These are phyloP conservation scores for Ophiognomonia clavigignenti-juglandacearum DNA, from an alignment of 2,329 filamentous ascomycete genomes.

Conservation along the genomic window DNA sequence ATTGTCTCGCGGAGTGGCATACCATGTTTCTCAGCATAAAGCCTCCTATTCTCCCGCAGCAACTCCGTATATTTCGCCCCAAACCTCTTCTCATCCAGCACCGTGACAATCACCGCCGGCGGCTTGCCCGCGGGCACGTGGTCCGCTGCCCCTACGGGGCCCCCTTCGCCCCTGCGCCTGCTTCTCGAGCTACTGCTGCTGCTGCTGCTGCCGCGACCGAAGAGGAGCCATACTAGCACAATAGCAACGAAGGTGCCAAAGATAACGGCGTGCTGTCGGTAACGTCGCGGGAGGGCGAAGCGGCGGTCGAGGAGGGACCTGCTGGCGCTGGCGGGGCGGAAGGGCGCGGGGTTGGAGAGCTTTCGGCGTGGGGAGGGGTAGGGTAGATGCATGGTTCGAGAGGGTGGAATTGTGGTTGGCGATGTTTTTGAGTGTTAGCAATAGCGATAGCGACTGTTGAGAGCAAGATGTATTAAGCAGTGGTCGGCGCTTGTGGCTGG, in stretches of 20 bases:
- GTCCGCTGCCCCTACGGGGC: conserved; percentile 10
- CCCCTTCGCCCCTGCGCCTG: too few species aligned
- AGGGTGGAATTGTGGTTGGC: too few species aligned
- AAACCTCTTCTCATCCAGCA: conserved; percentile 64
- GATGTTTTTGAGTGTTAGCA: too few species aligned
- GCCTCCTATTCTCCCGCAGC: conserved; percentile 75
- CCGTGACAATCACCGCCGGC: conserved; percentile 75
- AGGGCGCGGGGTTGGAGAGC: conserved; percentile 70
- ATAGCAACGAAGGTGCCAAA: conserved; percentile 51
- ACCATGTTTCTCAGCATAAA: conserved; percentile 87
- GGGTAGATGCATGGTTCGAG: conserved; percentile 84
- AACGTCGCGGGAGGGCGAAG: conserved; percentile 40
- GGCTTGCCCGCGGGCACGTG: conserved; percentile 48
- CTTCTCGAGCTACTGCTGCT: conserved; percentile 17
- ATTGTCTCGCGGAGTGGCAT: too few species aligned
- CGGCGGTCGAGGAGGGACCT: background rate
- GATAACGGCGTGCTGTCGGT: conserved; percentile 55
- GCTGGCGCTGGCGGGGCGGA: conserved; percentile 47
- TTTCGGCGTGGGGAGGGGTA: conserved; percentile 69
- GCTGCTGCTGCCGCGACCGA: conserved; percentile 31
- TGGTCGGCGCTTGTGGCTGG: too few species aligned
- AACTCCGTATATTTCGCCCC: conserved; percentile 64
- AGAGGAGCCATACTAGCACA: conserved; percentile 57
- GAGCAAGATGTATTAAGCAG: background rate
- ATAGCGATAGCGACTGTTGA: too few species aligned